These are phyloP conservation scores for Arthrobotrys iridis DNA, from an alignment of 2,329 filamentous ascomycete genomes.

Conservation along the genomic window DNA sequence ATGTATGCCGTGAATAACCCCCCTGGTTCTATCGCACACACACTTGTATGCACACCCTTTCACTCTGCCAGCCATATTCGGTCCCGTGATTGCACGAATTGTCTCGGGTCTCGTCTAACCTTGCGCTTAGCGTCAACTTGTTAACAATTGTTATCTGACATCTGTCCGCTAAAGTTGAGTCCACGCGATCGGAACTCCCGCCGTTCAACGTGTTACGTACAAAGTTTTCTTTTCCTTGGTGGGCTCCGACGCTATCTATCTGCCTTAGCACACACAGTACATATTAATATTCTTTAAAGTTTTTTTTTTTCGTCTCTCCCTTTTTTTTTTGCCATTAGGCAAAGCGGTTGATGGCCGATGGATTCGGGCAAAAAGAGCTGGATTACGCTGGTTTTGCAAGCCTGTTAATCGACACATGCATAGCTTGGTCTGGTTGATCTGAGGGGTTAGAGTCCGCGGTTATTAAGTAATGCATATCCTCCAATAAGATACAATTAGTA, in stretches of 20 bases:
- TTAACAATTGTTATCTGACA: slow-evolving; percentile 24
- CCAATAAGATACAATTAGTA: not conserved
- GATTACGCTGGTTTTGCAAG: not conserved
- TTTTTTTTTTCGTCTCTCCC: not conserved
- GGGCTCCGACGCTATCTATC: slow-evolving; percentile 41
- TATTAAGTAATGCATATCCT: not conserved
- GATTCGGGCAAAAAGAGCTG: not conserved
- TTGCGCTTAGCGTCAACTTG: slow-evolving; percentile 49
- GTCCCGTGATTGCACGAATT: slow-evolving; percentile 20
- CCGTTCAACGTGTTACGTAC: slow-evolving; percentile 43
- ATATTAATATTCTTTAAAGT: too few species aligned
- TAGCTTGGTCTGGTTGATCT: not conserved
- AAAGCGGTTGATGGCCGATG: slow-evolving; percentile 14
- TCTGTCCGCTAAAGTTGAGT: slow-evolving; percentile 54
- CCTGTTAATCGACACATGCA: too few species aligned
- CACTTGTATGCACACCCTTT: too few species aligned
- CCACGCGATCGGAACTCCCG: slow-evolving; percentile 54
- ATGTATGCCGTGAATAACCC: slow-evolving; percentile 50
- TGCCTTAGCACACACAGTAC: not conserved
- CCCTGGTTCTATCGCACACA: not conserved
- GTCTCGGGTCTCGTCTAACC: slow-evolving; percentile 54
- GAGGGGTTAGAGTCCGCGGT: not conserved
- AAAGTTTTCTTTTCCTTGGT: slow-evolving; percentile 16
- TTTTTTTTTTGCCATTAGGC: not conserved
- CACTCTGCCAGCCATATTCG: slow-evolving; percentile 30